Evolutionary conservation across 305 asterid genomes (phyloP).

Genomic region (Stenogyne calaminthoides): DNA sequence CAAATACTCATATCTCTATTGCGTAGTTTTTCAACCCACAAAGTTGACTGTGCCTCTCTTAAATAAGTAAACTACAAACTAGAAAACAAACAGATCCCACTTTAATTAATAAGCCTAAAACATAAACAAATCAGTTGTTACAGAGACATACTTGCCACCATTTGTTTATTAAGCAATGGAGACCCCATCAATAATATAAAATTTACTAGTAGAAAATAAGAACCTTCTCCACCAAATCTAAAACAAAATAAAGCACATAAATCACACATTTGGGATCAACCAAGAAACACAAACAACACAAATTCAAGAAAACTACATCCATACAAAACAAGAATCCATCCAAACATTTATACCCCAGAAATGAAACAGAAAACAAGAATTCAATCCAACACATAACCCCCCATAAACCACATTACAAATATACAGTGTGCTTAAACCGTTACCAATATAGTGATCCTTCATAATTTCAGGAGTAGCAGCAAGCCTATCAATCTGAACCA

Average conservation of each 20-base stretch:
- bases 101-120: slow-evolving; percentile 9
- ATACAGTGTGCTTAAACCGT: slow-evolving; percentile 3
- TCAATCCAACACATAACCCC: slow-evolving; percentile 5
- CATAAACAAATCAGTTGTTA: slow-evolving; percentile 20
- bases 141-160: not conserved
- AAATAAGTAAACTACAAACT: not conserved
- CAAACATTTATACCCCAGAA: not conserved
- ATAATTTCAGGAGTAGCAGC: slow-evolving; percentile 64
- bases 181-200: slow-evolving; percentile 24
- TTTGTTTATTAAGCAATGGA: not conserved
- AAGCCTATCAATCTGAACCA: slow-evolving; percentile 84
- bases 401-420: not conserved
- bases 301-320: not conserved
- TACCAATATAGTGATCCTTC: slow-evolving; percentile 73
- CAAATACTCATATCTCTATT: not conserved
- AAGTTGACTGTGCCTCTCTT: not conserved
- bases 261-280: not conserved
- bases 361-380: not conserved
- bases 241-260: slow-evolving; percentile 10
- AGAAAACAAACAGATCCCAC: slow-evolving; percentile 19
- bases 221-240: slow-evolving; percentile 14
- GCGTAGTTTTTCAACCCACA: not conserved
- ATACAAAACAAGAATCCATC: not conserved
- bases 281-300: not conserved
- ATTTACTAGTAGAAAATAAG: not conserved